phyloP scores from a whole-genome alignment of 2,329 filamentous ascomycete species.

The Epichloe sylvatica region DNA sequence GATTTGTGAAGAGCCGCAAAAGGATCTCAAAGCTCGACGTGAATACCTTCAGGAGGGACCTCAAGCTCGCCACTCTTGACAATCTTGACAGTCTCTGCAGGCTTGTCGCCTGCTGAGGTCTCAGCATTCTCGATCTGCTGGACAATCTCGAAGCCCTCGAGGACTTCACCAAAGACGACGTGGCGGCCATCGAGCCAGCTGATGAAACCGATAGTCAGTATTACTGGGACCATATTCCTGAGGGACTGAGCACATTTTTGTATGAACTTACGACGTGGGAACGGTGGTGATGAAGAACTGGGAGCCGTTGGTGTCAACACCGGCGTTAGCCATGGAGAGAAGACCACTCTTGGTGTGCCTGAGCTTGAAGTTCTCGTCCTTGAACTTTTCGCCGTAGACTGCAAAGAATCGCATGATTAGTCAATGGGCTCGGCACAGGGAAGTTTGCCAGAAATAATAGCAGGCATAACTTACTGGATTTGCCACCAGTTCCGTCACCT shows the following conservation, averaged over 20 bases:
- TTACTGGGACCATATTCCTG: neutral
- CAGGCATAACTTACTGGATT: slow-evolving; percentile 50
- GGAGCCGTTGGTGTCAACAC: slow-evolving; percentile 74
- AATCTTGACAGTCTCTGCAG: slow-evolving; percentile 57
- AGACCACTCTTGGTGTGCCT: slow-evolving; percentile 79
- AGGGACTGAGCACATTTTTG: neutral
- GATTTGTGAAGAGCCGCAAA: slow-evolving; percentile 7
- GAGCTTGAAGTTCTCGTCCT: slow-evolving; percentile 90
- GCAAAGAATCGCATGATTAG: slow-evolving; percentile 8
- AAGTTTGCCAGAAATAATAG: neutral
- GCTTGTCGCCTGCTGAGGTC: slow-evolving; percentile 55
- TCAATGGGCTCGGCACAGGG: slow-evolving; percentile 3
- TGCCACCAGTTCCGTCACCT: slow-evolving; percentile 69
- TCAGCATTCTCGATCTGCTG: slow-evolving; percentile 62
- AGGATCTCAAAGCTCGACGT: slow-evolving; percentile 60
- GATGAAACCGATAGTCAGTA: neutral
- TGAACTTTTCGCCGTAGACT: slow-evolving; percentile 74
- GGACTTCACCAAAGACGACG: slow-evolving; percentile 79
- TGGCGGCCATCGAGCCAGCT: slow-evolving; percentile 74
- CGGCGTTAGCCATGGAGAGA: slow-evolving; percentile 75
- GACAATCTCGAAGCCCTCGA: slow-evolving; percentile 72
- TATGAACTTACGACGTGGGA: slow-evolving; percentile 48
- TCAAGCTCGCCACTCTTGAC: slow-evolving; percentile 71
- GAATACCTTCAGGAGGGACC: slow-evolving; percentile 83
- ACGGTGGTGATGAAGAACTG: slow-evolving; percentile 88